Conservation (phyloP, 306 rosid genomes). For the Adenanthera pavonina region DNA sequence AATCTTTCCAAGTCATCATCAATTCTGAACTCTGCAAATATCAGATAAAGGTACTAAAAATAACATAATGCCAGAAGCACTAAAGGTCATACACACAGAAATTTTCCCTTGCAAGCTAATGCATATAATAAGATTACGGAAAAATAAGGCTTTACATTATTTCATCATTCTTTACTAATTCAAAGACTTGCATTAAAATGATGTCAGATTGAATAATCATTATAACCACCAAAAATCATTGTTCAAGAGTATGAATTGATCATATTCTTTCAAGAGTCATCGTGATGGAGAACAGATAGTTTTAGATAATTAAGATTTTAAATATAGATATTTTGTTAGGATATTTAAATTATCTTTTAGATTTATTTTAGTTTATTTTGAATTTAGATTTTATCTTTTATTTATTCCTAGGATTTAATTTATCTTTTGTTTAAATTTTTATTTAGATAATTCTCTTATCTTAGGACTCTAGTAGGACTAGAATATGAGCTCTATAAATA, state of each 20-base stretch:
- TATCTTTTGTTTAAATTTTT: no score
- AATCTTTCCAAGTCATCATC: constrained; percentile 38
- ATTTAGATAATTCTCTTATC: no score
- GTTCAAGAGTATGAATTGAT: neutral
- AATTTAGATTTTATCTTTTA: no score
- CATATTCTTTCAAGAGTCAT: neutral
- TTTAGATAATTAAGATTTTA: no score
- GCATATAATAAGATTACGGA: neutral
- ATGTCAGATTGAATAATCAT: neutral
- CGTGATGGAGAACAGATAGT: neutral
- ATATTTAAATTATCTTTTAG: no score
- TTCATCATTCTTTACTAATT: neutral
- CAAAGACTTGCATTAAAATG: neutral
- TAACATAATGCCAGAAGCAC: neutral
- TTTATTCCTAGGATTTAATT: no score
- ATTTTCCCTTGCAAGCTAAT: neutral
- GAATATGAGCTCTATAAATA: no score
- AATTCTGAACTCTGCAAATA: constrained; percentile 38
- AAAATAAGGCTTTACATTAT: neutral
- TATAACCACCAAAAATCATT: neutral
- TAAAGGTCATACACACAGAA: neutral
- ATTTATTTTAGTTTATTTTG: no score
- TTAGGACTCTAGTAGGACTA: no score
- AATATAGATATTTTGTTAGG: no score
- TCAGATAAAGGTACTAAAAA: neutral